Percentiles rank a stretch among this genome's conserved stretches.
phyloP scores from a whole-genome alignment of 768 basidiomycete genomes.

The Cyclocybe cylindracea region DNA sequence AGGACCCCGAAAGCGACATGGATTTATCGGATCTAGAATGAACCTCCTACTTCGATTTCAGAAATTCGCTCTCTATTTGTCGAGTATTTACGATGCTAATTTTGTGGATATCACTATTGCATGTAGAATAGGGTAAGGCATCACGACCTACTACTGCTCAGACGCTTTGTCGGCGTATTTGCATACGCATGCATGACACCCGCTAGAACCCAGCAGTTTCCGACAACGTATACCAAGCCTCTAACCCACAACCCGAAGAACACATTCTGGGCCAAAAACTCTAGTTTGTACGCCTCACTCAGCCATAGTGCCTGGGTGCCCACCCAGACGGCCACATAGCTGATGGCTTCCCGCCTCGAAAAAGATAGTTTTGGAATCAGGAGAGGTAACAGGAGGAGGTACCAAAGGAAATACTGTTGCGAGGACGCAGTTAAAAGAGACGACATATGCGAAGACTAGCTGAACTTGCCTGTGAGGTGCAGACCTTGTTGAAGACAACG shows the following conservation, averaged over 20 bases:
- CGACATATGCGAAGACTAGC: not conserved
- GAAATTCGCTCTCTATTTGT: no score
- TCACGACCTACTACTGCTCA: not conserved
- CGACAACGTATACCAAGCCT: slow-evolving; percentile 70
- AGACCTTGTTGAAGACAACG: slow-evolving; percentile 98
- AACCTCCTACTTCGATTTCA: not conserved
- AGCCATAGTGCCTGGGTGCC: slow-evolving; percentile 88
- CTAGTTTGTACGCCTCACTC: slow-evolving; percentile 85
- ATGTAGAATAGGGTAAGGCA: no score
- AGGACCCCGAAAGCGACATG: slow-evolving; percentile 30
- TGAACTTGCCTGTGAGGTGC: slow-evolving; percentile 85
- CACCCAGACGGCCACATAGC: slow-evolving; percentile 64
- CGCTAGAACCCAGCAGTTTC: slow-evolving; percentile 80
- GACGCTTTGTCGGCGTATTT: not conserved
- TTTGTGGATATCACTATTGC: no score
- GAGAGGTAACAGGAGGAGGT: slow-evolving; percentile 84
- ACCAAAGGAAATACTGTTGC: slow-evolving; percentile 94
- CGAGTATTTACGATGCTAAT: no score
- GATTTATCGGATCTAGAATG: slow-evolving; percentile 36
- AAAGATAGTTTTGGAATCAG: slow-evolving; percentile 69
- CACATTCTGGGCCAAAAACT: slow-evolving; percentile 79
- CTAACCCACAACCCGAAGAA: slow-evolving; percentile 79
- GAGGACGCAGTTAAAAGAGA: not conserved
- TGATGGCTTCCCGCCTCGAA: slow-evolving; percentile 38
- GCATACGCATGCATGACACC: slow-evolving; percentile 39